Conservation (phyloP, 164 flowering plant genomes). For the Aristolochia fimbriata region DNA sequence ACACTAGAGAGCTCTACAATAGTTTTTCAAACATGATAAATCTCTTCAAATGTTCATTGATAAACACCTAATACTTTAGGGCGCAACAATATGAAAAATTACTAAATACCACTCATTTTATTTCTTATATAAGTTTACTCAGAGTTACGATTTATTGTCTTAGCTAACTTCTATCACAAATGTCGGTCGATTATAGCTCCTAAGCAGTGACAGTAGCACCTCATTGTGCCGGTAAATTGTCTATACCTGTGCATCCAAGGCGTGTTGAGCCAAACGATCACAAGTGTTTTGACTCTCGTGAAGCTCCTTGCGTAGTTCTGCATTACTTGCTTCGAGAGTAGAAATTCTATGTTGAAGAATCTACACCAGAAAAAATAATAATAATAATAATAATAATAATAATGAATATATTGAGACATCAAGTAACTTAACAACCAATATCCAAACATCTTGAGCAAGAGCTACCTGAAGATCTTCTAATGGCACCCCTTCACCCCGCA, state of each 20-base stretch:
- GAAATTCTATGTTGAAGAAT: slow-evolving; percentile 70
- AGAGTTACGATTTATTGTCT: too few relatives aligned
- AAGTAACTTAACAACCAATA: not conserved
- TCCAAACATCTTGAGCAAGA: too few relatives aligned
- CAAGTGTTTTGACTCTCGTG: slow-evolving; percentile 39
- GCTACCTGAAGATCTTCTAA: slow-evolving; percentile 86
- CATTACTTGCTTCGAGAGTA: slow-evolving; percentile 78
- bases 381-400: not conserved
- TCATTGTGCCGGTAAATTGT: too few relatives aligned
- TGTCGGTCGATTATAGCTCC: not conserved
- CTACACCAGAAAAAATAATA: slow-evolving; percentile 19
- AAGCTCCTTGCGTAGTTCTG: slow-evolving; percentile 63
- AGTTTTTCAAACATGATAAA: too few relatives aligned
- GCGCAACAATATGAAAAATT: too few relatives aligned
- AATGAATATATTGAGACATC: not conserved
- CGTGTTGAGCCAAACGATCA: slow-evolving; percentile 58
- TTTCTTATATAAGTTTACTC: too few relatives aligned
- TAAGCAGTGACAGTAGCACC: not conserved
- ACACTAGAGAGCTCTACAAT: too few relatives aligned
- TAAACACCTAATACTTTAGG: too few relatives aligned
- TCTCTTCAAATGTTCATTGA: too few relatives aligned
- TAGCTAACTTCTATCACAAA: not conserved
- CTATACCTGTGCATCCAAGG: slow-evolving; percentile 81
- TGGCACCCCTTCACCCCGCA: slow-evolving; percentile 69
- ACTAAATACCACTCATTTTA: too few relatives aligned